Evolutionary conservation across 1,139 yeast genomes (phyloP).

Genomic region (Protomyces pachydermus): DNA sequence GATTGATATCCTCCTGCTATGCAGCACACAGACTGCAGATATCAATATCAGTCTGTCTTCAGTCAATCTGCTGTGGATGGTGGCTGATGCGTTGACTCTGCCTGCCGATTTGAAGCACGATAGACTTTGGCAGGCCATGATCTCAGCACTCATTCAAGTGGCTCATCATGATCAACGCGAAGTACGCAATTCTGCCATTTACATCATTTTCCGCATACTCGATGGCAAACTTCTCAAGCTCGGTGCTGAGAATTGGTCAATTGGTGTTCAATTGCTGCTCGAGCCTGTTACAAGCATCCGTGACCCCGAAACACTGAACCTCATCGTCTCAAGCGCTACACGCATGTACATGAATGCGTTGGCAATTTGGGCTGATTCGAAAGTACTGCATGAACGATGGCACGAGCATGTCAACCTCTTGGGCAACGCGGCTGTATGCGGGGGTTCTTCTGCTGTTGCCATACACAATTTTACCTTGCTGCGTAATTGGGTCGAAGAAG

Average conservation of each 20-base stretch:
- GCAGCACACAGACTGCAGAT: slow-evolving; percentile 15
- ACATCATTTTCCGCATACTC: slow-evolving; percentile 15
- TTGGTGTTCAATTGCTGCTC: background rate
- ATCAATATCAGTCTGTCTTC: slow-evolving; percentile 24
- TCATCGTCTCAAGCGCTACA: background rate
- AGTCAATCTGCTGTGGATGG: slow-evolving; percentile 25
- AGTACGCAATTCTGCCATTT: slow-evolving; percentile 23
- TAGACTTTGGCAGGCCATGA: slow-evolving; percentile 15
- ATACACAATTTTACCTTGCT: background rate
- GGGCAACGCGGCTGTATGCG: background rate
- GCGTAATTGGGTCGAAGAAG: background rate
- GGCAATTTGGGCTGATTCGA: background rate
- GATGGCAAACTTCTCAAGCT: background rate
- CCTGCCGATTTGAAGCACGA: slow-evolving; percentile 6
- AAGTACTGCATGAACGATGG: background rate
- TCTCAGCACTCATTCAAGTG: slow-evolving; percentile 17
- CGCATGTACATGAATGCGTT: background rate
- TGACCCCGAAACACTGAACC: background rate
- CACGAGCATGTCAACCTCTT: background rate
- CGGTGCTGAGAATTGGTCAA: background rate
- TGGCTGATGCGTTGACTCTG: slow-evolving; percentile 8
- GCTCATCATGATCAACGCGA: slow-evolving; percentile 18
- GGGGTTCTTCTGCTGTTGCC: background rate
- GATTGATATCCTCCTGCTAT: slow-evolving; percentile 16
- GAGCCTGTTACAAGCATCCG: background rate